A percentile compares a stretch with the other conserved stretches of the same genome.
These are phyloP conservation scores for Dichotomopilus funicola DNA, from an alignment of 2,329 filamentous ascomycete species.

Conservation along the genomic window DNA sequence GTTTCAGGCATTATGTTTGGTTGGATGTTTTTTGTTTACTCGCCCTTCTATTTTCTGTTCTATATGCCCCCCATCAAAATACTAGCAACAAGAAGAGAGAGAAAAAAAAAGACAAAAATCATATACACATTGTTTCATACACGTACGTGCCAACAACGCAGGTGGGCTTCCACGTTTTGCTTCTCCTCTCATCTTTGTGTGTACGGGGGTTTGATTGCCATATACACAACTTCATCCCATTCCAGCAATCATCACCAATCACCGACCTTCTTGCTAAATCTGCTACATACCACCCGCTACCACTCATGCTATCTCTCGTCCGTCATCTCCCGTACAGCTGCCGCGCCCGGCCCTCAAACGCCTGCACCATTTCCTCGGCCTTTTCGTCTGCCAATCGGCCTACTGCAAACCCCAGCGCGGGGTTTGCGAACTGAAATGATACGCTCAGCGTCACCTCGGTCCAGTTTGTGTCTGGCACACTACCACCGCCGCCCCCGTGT, in stretches of 20 bases:
- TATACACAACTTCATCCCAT: no score
- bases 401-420: constrained; percentile 79
- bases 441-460: constrained; percentile 73
- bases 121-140: background rate
- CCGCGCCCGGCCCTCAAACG: constrained; percentile 77
- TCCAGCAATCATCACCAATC: no score
- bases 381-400: constrained; percentile 76
- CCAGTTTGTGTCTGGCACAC: constrained; percentile 27
- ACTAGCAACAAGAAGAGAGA: constrained; percentile 2
- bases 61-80: constrained; percentile 1
- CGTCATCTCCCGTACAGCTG: constrained; percentile 40
- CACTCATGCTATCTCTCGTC: constrained; percentile 1
- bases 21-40: constrained; percentile 5
- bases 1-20: background rate
- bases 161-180: no score
- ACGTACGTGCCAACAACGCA: background rate
- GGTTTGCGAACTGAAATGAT: constrained; percentile 79
- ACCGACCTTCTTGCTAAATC: no score
- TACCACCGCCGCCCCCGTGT: constrained; percentile 24
- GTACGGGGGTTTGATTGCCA: no score
- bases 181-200: no score
- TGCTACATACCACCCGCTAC: background rate
- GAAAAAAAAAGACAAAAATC: constrained; percentile 2
- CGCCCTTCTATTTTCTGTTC: constrained; percentile 2
- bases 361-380: constrained; percentile 82